phyloP scores from a whole-genome alignment of 2,329 filamentous ascomycete species.

The Colletotrichum sp. region DNA sequence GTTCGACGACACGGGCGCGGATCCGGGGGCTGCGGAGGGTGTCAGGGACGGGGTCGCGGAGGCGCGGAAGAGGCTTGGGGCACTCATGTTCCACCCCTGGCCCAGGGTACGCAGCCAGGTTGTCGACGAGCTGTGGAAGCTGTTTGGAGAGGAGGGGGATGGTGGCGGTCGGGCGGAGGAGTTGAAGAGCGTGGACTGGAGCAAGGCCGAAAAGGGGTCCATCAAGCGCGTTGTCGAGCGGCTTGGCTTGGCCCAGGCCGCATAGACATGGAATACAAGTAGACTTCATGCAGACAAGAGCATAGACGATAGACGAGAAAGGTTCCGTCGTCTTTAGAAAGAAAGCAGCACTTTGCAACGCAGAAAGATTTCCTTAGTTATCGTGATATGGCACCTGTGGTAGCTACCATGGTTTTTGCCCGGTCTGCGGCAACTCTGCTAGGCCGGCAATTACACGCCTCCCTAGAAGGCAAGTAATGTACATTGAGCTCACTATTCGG shows the following conservation, averaged over 20 bases:
- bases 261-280: neutral
- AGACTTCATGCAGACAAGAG: neutral
- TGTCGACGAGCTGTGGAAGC: conserved; percentile 65
- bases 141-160: conserved; percentile 33
- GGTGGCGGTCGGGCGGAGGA: conserved; percentile 26
- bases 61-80: conserved; percentile 72
- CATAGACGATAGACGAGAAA: neutral
- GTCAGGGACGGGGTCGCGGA: conserved; percentile 52
- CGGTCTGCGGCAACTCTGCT: neutral
- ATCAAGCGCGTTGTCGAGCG: conserved; percentile 48
- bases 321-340: neutral
- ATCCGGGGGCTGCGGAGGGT: conserved; percentile 25
- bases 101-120: conserved; percentile 70
- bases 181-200: conserved; percentile 64
- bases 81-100: conserved; percentile 82
- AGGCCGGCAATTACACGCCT: neutral
- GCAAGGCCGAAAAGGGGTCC: conserved; percentile 52
- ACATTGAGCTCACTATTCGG: neutral
- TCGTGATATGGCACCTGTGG: neutral
- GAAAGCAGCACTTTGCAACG: neutral
- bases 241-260: conserved; percentile 42
- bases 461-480: neutral
- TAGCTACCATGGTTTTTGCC: neutral
- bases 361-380: neutral
- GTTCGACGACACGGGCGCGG: conserved; percentile 25